These are phyloP conservation scores for Camelina sativa DNA, from an alignment of 345 rosid genomes.

Conservation along the genomic window DNA sequence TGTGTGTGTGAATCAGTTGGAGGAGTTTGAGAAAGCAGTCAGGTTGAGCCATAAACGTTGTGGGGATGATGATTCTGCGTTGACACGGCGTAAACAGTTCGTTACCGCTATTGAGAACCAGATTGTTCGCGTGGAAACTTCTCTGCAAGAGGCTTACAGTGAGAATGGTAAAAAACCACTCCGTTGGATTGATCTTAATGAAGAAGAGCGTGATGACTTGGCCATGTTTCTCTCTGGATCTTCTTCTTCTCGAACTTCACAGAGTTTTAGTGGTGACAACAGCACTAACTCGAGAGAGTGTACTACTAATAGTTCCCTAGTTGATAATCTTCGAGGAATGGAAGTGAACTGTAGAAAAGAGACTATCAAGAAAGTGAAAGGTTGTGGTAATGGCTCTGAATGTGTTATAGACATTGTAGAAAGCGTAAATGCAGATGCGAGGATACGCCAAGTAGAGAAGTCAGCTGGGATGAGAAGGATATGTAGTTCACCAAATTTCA, in stretches of 20 bases:
- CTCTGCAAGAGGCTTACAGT: constrained; percentile 56
- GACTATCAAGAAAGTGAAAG: constrained; percentile 33
- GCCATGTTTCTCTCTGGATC: constrained; percentile 81
- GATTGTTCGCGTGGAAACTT: constrained; percentile 62
- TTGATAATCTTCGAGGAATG: not conserved
- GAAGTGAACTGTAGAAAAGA: constrained; percentile 18
- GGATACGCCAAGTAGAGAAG: constrained; percentile 48
- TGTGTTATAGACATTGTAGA: constrained; percentile 47
- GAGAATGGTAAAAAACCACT: constrained; percentile 70
- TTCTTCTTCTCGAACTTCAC: constrained; percentile 41
- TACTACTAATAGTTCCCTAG: not conserved
- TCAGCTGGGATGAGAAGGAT: constrained; percentile 54
- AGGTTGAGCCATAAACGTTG: constrained; percentile 59
- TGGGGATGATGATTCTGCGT: constrained; percentile 48
- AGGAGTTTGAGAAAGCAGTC: constrained; percentile 81
- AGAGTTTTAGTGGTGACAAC: no score
- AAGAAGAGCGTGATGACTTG: constrained; percentile 81
- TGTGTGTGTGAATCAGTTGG: constrained; percentile 54
- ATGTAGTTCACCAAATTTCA: constrained; percentile 67
- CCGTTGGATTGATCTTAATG: constrained; percentile 73
- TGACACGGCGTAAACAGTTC: constrained; percentile 73
- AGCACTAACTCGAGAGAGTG: constrained; percentile 23
- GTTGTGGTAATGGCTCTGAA: constrained; percentile 35
- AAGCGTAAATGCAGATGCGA: constrained; percentile 44
- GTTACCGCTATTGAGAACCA: constrained; percentile 67